Evolutionary conservation across 768 basidiomycete genomes (phyloP).

Genomic region (Lactarius sp.): DNA sequence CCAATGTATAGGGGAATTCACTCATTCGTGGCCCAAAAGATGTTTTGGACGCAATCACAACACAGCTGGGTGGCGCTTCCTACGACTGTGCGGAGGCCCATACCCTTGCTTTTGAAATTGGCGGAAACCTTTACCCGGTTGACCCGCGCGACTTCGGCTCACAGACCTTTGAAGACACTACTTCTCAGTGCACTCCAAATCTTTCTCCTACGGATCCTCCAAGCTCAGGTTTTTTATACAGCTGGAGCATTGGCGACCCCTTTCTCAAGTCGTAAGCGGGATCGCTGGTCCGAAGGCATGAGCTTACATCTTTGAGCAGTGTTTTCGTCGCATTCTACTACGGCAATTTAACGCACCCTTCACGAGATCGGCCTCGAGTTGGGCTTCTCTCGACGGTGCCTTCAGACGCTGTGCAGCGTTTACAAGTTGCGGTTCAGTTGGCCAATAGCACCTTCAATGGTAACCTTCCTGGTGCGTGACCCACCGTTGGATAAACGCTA

Average conservation of each 20-base stretch:
- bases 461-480: constrained; percentile 32
- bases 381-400: constrained; percentile 72
- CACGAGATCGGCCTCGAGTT: constrained; percentile 60
- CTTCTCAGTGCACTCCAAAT: constrained; percentile 44
- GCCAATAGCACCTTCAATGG: constrained; percentile 31
- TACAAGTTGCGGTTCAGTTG: constrained; percentile 35
- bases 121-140: constrained; percentile 62
- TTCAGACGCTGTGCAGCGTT: constrained; percentile 40
- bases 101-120: constrained; percentile 61
- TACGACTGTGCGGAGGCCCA: constrained; percentile 61
- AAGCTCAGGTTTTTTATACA: constrained; percentile 54
- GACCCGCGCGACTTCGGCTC: constrained; percentile 68
- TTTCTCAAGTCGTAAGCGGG: constrained; percentile 63
- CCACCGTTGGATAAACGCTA: background rate
- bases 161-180: constrained; percentile 34
- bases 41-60: constrained; percentile 46
- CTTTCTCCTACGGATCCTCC: constrained; percentile 64
- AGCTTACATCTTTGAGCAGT: constrained; percentile 34
- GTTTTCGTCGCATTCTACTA: constrained; percentile 65
- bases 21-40: constrained; percentile 71
- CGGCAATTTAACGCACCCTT: constrained; percentile 66
- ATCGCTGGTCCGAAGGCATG: background rate
- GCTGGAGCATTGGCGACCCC: constrained; percentile 74
- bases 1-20: constrained; percentile 58
- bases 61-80: constrained; percentile 37